Percentiles rank a stretch among this genome's conserved stretches.
Conservation (phyloP, 2,329 filamentous ascomycete genomes). For the Epichloe gansuensis region DNA sequence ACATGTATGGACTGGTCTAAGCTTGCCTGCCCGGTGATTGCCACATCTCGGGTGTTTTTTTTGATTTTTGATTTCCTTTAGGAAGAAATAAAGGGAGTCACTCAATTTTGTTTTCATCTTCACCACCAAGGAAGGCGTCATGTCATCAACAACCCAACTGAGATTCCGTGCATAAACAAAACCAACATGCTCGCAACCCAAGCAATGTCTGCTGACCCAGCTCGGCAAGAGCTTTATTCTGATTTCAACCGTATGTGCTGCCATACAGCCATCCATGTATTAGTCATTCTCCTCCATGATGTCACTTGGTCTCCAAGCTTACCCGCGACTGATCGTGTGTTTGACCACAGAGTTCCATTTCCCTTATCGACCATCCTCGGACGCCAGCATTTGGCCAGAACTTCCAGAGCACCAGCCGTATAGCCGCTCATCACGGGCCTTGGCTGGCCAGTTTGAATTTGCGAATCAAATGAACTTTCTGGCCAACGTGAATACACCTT, state of each 20-base stretch:
- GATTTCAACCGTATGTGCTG: not conserved
- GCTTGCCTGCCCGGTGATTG: not conserved
- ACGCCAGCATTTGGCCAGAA: not conserved
- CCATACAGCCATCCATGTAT: no score
- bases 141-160: no score
- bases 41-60: not conserved
- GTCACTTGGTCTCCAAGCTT: no score
- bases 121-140: no score
- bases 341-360: not conserved
- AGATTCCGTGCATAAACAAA: not conserved
- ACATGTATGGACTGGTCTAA: not conserved
- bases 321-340: no score
- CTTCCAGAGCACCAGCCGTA: not conserved
- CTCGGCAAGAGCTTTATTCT: not conserved
- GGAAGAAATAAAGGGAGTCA: no score
- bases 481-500: not conserved
- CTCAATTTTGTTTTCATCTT: no score
- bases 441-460: not conserved
- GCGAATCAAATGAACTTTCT: not conserved
- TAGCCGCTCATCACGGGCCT: not conserved
- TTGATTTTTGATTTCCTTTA: no score
- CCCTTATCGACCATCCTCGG: not conserved
- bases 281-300: no score
- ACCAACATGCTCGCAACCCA: slow-evolving; percentile 2
- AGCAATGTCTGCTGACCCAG: slow-evolving; percentile 1